Evolutionary conservation across 441 rosid species (phyloP), one percentile per base, ranked within the genome.

Genomic region (Adansonia gregorii): DNA sequence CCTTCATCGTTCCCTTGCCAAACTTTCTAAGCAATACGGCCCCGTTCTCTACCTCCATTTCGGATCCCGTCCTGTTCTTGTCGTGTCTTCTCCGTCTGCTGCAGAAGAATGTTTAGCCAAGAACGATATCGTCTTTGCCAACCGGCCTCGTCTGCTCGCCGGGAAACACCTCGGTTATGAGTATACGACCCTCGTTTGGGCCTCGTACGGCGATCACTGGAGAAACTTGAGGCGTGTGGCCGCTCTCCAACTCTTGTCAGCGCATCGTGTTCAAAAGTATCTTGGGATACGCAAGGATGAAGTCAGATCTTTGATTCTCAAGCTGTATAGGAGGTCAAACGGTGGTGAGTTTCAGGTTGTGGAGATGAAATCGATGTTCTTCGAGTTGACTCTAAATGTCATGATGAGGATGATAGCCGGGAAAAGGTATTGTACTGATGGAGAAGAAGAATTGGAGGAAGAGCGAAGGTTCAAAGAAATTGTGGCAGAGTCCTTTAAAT

Each of bases 21-120:
- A 61, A 6, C 48, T 89, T 49, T 83, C 88, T 45, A n/a, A 7
- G 55, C 75, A 66, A 27, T 54, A 83, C 11, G 91, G 92, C 17
- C 91, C 88, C 0, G 4, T 89, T 0, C 76, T 86, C 63, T 77
- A 76, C 70, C 79, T 88, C 58, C 80, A 63, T 4, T 79, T 89
- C 3, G 92, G 88, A 12, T 80, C 80, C 27, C 88, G 91, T 58
- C 83, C 78, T 5, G 86, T 84, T 43, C 84, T 89, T 8, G 67
- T 92, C 0, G 87, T 93, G 60, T 86, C 94, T n/a, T 82, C 97
- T 56, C 84, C 86, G 2, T 76, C 89, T 0, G 80, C 79, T 0
- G 87, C 85, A 9, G 90, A 85, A 60, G 92, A 93, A 76, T 91
- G 93, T 58, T 85, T 89, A 22, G 68, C 88, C 67, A 84, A 76